These are phyloP conservation scores for Orbilia oligospora DNA, from an alignment of 2,329 filamentous ascomycete species.

Conservation along the genomic window DNA sequence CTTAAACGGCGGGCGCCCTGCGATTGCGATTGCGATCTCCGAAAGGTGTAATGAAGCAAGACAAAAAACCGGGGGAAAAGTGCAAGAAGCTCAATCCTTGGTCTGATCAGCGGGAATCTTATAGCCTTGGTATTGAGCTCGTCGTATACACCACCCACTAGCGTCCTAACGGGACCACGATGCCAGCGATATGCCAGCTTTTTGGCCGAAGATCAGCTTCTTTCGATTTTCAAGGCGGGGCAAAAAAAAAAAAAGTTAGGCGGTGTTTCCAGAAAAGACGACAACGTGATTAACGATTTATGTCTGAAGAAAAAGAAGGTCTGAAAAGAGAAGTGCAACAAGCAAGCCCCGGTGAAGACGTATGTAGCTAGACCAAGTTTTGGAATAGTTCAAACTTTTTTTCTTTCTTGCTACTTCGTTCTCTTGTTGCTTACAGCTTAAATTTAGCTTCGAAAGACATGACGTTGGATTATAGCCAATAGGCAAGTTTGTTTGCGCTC, in stretches of 20 bases:
- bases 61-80: not conserved
- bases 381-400: slow-evolving; percentile 15
- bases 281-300: slow-evolving; percentile 41
- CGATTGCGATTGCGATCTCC: slow-evolving; percentile 24
- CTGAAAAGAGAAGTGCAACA: slow-evolving; percentile 15
- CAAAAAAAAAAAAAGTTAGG: not conserved
- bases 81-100: slow-evolving; percentile 19
- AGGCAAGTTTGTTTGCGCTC: slow-evolving; percentile 33
- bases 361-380: slow-evolving; percentile 7
- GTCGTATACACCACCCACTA: slow-evolving; percentile 42
- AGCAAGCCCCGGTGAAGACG: not conserved
- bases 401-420: too few species aligned
- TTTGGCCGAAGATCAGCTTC: slow-evolving; percentile 30
- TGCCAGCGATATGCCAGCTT: not conserved
- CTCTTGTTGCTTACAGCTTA: slow-evolving; percentile 17
- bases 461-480: slow-evolving; percentile 59
- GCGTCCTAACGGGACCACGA: slow-evolving; percentile 15
- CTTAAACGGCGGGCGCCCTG: slow-evolving; percentile 25
- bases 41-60: not conserved
- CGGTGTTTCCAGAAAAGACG: slow-evolving; percentile 1
- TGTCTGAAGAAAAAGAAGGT: not conserved
- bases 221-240: slow-evolving; percentile 41
- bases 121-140: slow-evolving; percentile 59
- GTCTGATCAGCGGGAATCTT: slow-evolving; percentile 17
- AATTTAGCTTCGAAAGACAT: slow-evolving; percentile 49